Base-by-base conservation (phyloP, 805 yeast species). In the Vanderwaltozyma polyspora region DNA sequence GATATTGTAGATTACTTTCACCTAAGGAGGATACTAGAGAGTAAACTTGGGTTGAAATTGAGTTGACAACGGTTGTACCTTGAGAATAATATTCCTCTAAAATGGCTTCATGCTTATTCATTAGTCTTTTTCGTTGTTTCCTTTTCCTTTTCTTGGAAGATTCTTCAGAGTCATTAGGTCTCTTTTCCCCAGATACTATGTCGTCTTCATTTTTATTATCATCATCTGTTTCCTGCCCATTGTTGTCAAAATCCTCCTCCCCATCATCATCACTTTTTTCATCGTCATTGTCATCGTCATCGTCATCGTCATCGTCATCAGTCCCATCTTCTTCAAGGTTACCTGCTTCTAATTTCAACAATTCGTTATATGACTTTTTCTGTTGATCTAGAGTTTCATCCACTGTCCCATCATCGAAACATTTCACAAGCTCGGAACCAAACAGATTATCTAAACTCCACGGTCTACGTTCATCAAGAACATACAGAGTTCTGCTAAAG, bases 371-470 rank as follows among this genome's bases (percentile, higher is more conserved):
- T 12, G 95, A 87, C 4, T 60, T 59, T 41, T 67, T 70, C 48
- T 80, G 86, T 5, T 61, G 55, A 11, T 40, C 41, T 34, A 87
- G 55, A 33, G 72, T 75, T 24, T 68, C 71, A 22, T 78, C 82
- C 2, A 81, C 67, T 31, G 65, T 64, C 0, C 95, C 95, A 53
- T 89, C 97, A 51, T 87, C 97, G 40, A 87, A 71, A 56, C 97
- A 87, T 6, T 67, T 68, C 4, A 91, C 73, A 42, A 74, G 67
- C 8, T 74, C 74, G 6, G 89, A 77, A 1, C 94, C 95, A 65
- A 82, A 87, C 31, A 91, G 50, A 52, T 91, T 91, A 54, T 87
- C 95, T 43, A 91, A 63, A 58, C 87, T 87, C 97, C 98, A 91
- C 4, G 98, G 99, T 43, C 97, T 64, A 44, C 82, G 91, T 3